These are phyloP conservation scores for Gossypium stocksii DNA, from an alignment of 345 rosid genomes.

Conservation along the genomic window DNA sequence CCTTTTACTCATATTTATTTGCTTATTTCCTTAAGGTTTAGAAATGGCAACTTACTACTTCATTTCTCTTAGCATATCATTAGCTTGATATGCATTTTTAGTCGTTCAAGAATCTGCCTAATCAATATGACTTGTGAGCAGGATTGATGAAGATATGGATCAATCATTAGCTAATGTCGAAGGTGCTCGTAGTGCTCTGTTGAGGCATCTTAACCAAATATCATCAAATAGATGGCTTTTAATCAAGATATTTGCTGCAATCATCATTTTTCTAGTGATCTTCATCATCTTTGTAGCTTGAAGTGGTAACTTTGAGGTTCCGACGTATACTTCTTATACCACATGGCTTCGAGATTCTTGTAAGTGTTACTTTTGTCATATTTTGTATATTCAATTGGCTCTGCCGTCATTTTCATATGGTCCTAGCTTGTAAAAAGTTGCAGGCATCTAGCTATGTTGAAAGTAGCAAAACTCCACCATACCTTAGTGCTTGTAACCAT, in stretches of 20 bases:
- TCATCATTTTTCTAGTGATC: constrained; percentile 61
- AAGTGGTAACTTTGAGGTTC: constrained; percentile 7
- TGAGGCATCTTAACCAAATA: constrained; percentile 68
- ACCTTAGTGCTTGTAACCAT: not conserved
- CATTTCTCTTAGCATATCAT: not conserved
- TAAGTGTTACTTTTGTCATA: not conserved
- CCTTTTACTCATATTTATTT: not conserved
- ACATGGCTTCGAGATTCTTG: not conserved
- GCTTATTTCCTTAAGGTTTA: not conserved
- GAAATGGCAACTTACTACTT: not conserved
- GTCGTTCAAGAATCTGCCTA: constrained; percentile 9
- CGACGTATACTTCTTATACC: not conserved
- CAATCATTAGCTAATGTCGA: constrained; percentile 83
- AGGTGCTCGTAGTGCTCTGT: constrained; percentile 67
- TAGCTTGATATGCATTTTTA: not conserved
- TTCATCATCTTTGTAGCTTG: constrained; percentile 71
- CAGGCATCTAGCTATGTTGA: not conserved
- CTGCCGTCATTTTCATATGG: not conserved
- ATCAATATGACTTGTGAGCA: constrained; percentile 29
- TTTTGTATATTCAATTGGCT: constrained; percentile 20
- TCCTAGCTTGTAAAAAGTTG: constrained; percentile 5
- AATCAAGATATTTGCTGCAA: constrained; percentile 76
- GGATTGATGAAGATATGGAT: constrained; percentile 93
- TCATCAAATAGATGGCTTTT: constrained; percentile 96
- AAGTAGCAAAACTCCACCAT: constrained; percentile 8